Conservation (phyloP, 176 grass and related monocot genomes). For the Calamus simplicifolius region DNA sequence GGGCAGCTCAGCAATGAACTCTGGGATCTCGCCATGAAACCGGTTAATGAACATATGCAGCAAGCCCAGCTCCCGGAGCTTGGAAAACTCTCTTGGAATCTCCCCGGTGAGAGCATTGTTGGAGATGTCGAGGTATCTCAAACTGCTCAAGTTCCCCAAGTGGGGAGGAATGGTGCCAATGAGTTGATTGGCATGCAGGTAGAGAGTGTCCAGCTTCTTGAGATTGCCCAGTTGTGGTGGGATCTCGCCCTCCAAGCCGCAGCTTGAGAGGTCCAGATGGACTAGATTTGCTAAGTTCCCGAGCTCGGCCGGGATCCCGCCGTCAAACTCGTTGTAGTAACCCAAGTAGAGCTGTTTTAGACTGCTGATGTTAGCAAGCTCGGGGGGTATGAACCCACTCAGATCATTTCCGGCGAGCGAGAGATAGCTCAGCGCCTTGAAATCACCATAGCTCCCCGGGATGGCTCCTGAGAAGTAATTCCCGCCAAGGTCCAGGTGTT, state of each 20-base stretch:
- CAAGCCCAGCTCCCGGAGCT: conserved; percentile 26
- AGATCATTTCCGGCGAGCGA: conserved; percentile 66
- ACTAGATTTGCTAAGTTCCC: conserved; percentile 32
- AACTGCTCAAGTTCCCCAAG: conserved; percentile 51
- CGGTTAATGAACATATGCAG: conserved; percentile 79
- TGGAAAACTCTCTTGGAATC: conserved; percentile 42
- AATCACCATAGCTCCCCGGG: conserved; percentile 29
- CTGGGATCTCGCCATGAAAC: conserved; percentile 51
- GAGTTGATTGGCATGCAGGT: conserved; percentile 72
- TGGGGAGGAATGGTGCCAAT: conserved; percentile 32
- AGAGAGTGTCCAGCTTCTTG: conserved; percentile 50
- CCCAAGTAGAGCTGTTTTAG: conserved; percentile 52
- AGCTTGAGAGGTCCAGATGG: conserved; percentile 72
- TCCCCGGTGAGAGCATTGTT: conserved; percentile 74
- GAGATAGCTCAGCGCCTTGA: conserved; percentile 40
- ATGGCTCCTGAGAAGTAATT: conserved; percentile 70
- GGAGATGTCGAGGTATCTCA: conserved; percentile 58
- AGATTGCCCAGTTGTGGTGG: conserved; percentile 37
- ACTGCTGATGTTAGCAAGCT: conserved; percentile 37
- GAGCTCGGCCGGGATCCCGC: conserved; percentile 35
- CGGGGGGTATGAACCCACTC: conserved; percentile 27
- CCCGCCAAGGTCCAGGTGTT: conserved; percentile 58
- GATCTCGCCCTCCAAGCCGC: conserved; percentile 43
- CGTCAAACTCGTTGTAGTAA: conserved; percentile 72
- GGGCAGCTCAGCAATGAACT: conserved; percentile 30